Evolutionary conservation across 108 stramenopile genomes (phyloP), one percentile per base, ranked within the genome.

Genomic region (Skeletonema menzelii): DNA sequence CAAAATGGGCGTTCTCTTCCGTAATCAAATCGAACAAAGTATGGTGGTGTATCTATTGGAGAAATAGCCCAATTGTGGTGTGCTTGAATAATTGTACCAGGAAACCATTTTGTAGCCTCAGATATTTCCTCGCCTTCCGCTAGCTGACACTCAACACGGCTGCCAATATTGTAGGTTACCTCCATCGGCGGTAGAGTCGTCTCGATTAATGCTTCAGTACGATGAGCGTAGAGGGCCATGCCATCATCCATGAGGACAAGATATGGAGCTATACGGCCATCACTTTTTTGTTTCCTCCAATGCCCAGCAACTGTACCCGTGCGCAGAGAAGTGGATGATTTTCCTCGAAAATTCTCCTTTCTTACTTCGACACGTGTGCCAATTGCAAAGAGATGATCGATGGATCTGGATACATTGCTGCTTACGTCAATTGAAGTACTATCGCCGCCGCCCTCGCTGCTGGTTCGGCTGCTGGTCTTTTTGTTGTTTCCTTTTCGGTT

Each of bases 221-320:
- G 30, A 32, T 60, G 59, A 7, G 20, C 19, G 8, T 53, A 53
- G 6, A 60, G 22, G n/a, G 30, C 59, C 8, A 19, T 60, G 27
- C 59, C 59, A 35, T 60, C 59, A 20, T 60, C 59, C 59, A 60
- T 60, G 2, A 31, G 28, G 10, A 60, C 28, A 22, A 34, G 30
- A 35, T 60, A 60, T 19, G 59, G 59, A 17, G 59, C 59, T 31
- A 35, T 31, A 1, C 34, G 17, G 2, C 20, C 17, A 19, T 34
- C 34, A 60, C 19, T 24, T 19, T 60, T 31, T 19, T 34, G 37
- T 12, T 60, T 31, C 28, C 14, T 35, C 27, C 28, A 60, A 35
- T 60, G 59, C n/a, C 34, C 34, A 19, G 34, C 59, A 8, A 60
- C 59, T 1, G 59, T 60, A 14, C 59, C 59, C 20, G 59, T 60